phyloP scores from a whole-genome alignment of 2,329 filamentous ascomycete genomes.

The Akanthomyces uredinophilus region DNA sequence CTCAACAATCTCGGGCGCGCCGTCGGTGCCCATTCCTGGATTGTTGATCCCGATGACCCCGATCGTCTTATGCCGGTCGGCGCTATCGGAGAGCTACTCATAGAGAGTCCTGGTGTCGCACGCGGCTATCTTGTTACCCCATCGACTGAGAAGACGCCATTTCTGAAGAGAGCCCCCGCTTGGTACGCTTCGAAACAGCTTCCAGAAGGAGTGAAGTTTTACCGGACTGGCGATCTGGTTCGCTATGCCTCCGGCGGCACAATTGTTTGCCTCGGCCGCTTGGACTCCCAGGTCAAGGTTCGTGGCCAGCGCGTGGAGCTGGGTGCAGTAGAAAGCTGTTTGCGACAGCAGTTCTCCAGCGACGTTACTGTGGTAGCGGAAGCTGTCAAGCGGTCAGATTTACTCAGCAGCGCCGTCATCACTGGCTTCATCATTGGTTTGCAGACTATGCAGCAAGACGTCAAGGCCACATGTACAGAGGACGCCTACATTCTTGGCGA shows the following conservation, averaged over 20 bases:
- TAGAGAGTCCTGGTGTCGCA: constrained; percentile 20
- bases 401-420: background rate
- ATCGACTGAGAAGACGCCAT: background rate
- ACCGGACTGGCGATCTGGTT: constrained; percentile 46
- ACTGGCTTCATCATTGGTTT: background rate
- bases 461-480: background rate
- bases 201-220: constrained; percentile 23
- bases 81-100: constrained; percentile 18
- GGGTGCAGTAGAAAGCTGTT: constrained; percentile 20
- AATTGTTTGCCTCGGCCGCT: constrained; percentile 44
- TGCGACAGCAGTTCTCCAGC: background rate
- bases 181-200: background rate
- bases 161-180: background rate
- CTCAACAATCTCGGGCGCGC: background rate
- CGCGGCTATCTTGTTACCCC: constrained; percentile 17
- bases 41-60: background rate
- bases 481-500: background rate
- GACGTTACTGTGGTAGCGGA: background rate
- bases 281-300: constrained; percentile 56
- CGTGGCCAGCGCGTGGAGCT: constrained; percentile 54
- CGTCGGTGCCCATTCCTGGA: background rate
- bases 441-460: background rate
- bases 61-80: constrained; percentile 16
- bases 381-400: background rate
- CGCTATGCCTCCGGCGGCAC: constrained; percentile 36